Base-by-base conservation (phyloP, 2,329 filamentous ascomycete genomes). In the Alternaria gaisen region DNA sequence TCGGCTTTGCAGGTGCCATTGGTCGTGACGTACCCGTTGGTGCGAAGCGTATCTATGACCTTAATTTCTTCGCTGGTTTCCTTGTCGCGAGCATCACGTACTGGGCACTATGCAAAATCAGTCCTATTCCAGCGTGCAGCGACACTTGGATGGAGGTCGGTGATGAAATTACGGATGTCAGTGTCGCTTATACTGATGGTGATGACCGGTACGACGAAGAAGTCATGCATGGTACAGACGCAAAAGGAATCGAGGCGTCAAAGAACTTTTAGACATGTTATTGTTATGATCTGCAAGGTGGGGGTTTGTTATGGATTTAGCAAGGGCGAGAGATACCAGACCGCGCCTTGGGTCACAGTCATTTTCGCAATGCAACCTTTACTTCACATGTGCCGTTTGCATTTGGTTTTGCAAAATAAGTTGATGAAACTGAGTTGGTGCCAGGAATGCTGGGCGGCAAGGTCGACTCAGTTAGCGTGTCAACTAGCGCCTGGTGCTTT, bases 61-160 rank as follows among this genome's bases (percentile, higher is more conserved):
- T 97, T 70, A 97, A 97, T 79, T 97, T 94, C 82, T 96, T 97
- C 77, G 86, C 86, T 43, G 94, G 94, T 0, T 94, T 97, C 75
- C 83, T 92, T 47, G 86, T 96, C 11, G 86, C 92, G 0, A 82
- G 82, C 0, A 74, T 65, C 0, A 80, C 89, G 8, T 97, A 97
- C 80, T 96, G 87, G 81, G 56, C 77, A 0, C 82, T 97, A 1
- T 93, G 90, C 76, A 86, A 81, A 59, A 34, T 93, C 26, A 91
- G 80, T 64, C 93, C 93, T 0, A 80, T 97, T 0, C 90, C 91
- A 0, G 93, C 90, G 1, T 89, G 86, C 5, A 94, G 91, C 73
- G 85, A 90, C 11, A 82, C 76, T 8, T 97, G 93, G 93, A 86
- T 91, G 78, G 92, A 96, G 78, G 86, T 94, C 18, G 88, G 88